Base-by-base conservation (phyloP, 2,329 filamentous ascomycete genomes). In the Graphium sp. region DNA sequence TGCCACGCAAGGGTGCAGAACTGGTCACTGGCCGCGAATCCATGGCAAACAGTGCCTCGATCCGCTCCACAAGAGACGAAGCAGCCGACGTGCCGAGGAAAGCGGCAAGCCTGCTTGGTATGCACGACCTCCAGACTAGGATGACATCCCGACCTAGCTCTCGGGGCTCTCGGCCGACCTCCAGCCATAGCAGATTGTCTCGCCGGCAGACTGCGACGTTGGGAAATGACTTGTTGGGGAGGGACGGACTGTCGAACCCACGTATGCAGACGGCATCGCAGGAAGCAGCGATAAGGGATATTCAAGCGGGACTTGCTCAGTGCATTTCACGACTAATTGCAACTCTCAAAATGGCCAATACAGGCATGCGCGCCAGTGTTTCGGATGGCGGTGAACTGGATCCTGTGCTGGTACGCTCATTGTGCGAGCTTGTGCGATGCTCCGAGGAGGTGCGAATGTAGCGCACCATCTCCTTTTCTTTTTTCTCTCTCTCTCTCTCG, bases 311-410 rank as follows among this genome's bases (percentile, higher is more conserved):
- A 0, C 47, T 73, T 12, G 47, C 56, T 24, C 51, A 49, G 24
- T 71, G 66, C 40, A 60, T 71, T 32, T 51, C 51, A 3, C 45
- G 59, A 11, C 47, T 72, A 3, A 55, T 70, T 1, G 49, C 55
- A 4, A 67, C 64, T 5, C 53, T 68, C 9, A 48, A 41, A 33
- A 22, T 24, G 12, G 32, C 30, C 12, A 14, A 24, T n/a, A 14
- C 15, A 7, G 10, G 20, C 20, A 10, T 9, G 10, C 12, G 20
- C 10, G 10, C 10, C 12, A 9, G 20, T 12, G 20, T 22, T 9
- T 12, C 20, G 20, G 20, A 9, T 12, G 4, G 20, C 10, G 10
- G 20, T n/a, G 30, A 30, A 15, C 26, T 35, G 16, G 33, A 35
- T 19, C 18, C 26, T 12, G 11, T 35, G 9, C 29, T 35, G 7